Base-by-base conservation (phyloP, 163 green algal species). In the Scenedesmus sp. region DNA sequence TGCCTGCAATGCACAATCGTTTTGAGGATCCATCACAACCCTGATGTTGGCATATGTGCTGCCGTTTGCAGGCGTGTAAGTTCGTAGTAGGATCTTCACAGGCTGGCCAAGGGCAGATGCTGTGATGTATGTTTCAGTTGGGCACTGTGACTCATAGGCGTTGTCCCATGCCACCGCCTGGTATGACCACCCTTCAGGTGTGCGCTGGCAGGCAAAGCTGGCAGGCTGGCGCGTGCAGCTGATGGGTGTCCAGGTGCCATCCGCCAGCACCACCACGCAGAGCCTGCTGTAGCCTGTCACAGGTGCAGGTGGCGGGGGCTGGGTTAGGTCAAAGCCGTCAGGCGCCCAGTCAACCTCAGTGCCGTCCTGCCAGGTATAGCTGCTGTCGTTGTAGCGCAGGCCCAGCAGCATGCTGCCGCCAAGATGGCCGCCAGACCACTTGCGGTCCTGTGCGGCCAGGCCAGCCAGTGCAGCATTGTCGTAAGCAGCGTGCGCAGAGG, bases 11-110 rank as follows among this genome's bases (percentile, higher is more conserved):
- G 23, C 70, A 79, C 12, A 79, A 3, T 79, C 23, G 15, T 79
- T 79, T 23, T 79, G 70, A 52, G 70, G 70, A 52, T 79, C 70
- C 10, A 79, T 23, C 23, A 79, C 70, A 5, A 79, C 70, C 7
- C 7, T 79, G 70, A 79, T 6, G 5, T 79, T 23, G 2, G 70
- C 70, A 18, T 79, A 79, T 13, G 70, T 79, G 70, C 70, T 79
- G 70, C 70, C 70, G 70, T 79, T 79, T 46, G 70, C 23, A 79
- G 70, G 70, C 70, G 70, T 79, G 70, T 79, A 79, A 23, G 70
- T 79, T 52, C 23, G 70, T n/a, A 79, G 70, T 23, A 79, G 46
- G 15, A 79, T 79, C 70, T 79, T 79, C 23, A 79, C 70, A 79
- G 70, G 23, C 70, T 79, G 70, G 23, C 70, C 70, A 46, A 79